Conservation (phyloP, 1,284 basidiomycete genomes). For the Psilocybe mexicana region DNA sequence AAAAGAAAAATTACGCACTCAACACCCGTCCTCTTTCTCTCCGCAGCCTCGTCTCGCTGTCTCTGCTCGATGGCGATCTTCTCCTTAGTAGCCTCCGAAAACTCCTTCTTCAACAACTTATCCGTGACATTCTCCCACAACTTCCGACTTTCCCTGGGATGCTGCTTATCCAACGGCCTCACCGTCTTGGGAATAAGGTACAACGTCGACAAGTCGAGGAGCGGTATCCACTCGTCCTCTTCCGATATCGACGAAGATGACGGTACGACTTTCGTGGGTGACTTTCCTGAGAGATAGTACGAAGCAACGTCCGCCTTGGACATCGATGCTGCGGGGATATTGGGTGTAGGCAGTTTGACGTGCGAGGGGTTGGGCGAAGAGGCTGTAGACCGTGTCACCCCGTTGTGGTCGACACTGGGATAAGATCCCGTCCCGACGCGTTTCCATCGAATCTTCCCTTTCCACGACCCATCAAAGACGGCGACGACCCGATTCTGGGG, state of each 20-base stretch:
- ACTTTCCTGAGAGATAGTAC: constrained; percentile 2
- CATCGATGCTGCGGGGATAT: constrained; percentile 24
- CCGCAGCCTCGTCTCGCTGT: constrained; percentile 84
- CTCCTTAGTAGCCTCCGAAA: constrained; percentile 82
- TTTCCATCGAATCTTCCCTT: constrained; percentile 80
- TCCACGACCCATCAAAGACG: constrained; percentile 89
- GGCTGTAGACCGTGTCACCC: constrained; percentile 32
- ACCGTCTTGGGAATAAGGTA: constrained; percentile 84
- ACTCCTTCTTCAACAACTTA: constrained; percentile 82
- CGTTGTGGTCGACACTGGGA: constrained; percentile 30
- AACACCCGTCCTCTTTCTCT: constrained; percentile 76
- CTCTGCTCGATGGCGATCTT: constrained; percentile 89
- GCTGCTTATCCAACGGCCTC: constrained; percentile 79
- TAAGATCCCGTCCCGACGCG: constrained; percentile 58
- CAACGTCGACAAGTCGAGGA: constrained; percentile 80
- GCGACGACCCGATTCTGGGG: constrained; percentile 79
- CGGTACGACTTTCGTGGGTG: neutral
- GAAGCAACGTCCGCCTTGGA: constrained; percentile 27
- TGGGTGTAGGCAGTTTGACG: constrained; percentile 33
- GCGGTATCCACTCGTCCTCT: constrained; percentile 61
- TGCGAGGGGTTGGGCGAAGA: constrained; percentile 46
- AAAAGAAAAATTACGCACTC: constrained; percentile 59
- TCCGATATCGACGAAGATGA: neutral
- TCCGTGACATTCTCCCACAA: constrained; percentile 89
- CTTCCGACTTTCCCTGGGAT: constrained; percentile 80